phyloP scores from a whole-genome alignment of 176 grass and related monocot species.

The Puccinellia tenuiflora region DNA sequence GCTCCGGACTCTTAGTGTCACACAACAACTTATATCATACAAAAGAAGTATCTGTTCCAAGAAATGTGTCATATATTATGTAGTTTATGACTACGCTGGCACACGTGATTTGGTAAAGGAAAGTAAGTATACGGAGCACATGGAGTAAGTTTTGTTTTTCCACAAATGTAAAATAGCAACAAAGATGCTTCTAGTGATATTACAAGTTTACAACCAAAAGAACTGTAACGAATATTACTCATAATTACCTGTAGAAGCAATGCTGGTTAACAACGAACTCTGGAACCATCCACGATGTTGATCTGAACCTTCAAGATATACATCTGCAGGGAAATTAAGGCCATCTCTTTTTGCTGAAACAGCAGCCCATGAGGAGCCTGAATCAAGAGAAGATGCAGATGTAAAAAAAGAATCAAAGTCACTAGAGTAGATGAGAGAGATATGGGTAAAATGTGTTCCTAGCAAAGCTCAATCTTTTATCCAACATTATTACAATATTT shows the following conservation, averaged over 20 bases:
- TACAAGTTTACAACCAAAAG: not conserved
- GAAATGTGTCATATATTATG: conserved; percentile 5
- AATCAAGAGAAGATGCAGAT: conserved; percentile 26
- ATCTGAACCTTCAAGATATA: conserved; percentile 97
- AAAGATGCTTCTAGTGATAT: not conserved
- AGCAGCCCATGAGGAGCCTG: conserved; percentile 96
- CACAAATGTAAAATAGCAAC: not conserved
- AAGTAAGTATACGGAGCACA: not conserved
- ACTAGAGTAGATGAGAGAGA: not conserved
- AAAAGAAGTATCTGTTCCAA: not conserved
- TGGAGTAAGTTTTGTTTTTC: not conserved
- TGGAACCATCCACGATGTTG: conserved; percentile 99
- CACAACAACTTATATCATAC: not conserved
- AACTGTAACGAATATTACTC: not conserved
- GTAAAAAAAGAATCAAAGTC: not conserved
- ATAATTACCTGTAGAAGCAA: conserved; percentile 86
- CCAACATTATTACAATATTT: not conserved
- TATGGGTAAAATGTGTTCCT: not conserved
- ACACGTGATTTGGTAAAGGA: not conserved
- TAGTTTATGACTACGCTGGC: not conserved
- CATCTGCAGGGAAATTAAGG: conserved; percentile 74
- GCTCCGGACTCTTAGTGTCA: not conserved
- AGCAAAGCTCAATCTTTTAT: not conserved
- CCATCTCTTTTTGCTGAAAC: conserved; percentile 75
- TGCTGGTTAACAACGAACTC: conserved; percentile 89